Evolutionary conservation across 2,329 filamentous ascomycete species (phyloP).

Genomic region (Botrytis deweyae): DNA sequence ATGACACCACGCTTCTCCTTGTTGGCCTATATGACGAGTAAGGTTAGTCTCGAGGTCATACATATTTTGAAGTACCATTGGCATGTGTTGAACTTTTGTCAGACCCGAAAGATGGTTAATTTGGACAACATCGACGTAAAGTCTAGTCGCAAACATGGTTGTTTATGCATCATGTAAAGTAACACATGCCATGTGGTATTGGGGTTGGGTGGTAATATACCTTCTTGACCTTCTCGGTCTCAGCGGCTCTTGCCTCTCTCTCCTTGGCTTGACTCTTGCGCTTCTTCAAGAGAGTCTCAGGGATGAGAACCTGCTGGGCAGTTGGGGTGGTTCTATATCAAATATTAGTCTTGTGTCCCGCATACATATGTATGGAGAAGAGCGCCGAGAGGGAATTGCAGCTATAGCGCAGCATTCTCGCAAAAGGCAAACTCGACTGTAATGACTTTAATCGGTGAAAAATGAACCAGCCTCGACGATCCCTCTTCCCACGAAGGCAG

Average conservation of each 20-base stretch:
- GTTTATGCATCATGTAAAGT: constrained; percentile 75
- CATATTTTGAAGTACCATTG: constrained; percentile 28
- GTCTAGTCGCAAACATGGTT: constrained; percentile 82
- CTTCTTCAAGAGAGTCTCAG: constrained; percentile 99
- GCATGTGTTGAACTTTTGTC: constrained; percentile 49
- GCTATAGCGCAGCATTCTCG: constrained; percentile 89
- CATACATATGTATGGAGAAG: constrained; percentile 62
- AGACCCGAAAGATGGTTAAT: constrained; percentile 99
- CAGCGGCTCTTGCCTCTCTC: constrained; percentile 80
- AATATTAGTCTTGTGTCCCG: constrained; percentile 75
- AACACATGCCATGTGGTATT: constrained; percentile 2
- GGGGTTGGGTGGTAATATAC: constrained; percentile 47
- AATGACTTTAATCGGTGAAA: constrained; percentile 76
- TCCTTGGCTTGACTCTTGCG: constrained; percentile 99
- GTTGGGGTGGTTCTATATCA: constrained; percentile 82
- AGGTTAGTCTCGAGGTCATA: constrained; percentile 41
- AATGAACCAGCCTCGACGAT: constrained; percentile 33
- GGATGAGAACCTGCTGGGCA: constrained; percentile 92
- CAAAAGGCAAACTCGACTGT: constrained; percentile 78
- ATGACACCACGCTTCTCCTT: constrained; percentile 98
- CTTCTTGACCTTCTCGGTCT: constrained; percentile 83
- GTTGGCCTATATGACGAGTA: constrained; percentile 66
- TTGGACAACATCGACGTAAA: constrained; percentile 91
- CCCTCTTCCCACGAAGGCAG: constrained; percentile 30
- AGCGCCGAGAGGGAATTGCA: constrained; percentile 91